phyloP scores from a whole-genome alignment of 1,284 basidiomycete species.

The Earliella scabrosa region DNA sequence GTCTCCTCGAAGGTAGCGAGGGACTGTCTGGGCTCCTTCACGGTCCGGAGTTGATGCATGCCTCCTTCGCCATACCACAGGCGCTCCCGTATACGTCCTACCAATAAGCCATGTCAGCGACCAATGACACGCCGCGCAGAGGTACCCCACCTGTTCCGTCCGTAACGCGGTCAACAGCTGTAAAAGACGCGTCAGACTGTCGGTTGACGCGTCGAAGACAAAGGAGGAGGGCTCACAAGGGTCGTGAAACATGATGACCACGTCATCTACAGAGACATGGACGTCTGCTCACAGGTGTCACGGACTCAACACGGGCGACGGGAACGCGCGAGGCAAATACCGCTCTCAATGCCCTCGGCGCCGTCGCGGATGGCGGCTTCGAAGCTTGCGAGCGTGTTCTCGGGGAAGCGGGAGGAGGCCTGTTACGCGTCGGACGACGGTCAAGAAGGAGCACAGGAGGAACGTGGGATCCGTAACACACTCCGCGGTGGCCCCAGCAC shows the following conservation, averaged over 20 bases:
- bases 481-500: slow-evolving; percentile 96
- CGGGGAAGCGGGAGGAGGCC: slow-evolving; percentile 88
- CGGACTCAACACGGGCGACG: slow-evolving; percentile 32
- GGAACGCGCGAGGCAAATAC: slow-evolving; percentile 53
- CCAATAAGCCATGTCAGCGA: slow-evolving; percentile 3
- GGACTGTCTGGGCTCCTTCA: slow-evolving; percentile 83
- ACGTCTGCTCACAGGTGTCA: slow-evolving; percentile 74
- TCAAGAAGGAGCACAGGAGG: slow-evolving; percentile 12
- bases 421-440: slow-evolving; percentile 36
- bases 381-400: slow-evolving; percentile 94
- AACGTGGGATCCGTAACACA: slow-evolving; percentile 46
- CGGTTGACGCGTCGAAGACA: slow-evolving; percentile 3
- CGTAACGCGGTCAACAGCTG: slow-evolving; percentile 72
- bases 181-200: slow-evolving; percentile 9
- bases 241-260: slow-evolving; percentile 97
- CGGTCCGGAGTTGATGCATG: slow-evolving; percentile 85
- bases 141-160: slow-evolving; percentile 57
- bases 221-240: slow-evolving; percentile 59
- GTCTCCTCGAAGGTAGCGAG: slow-evolving; percentile 91
- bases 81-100: slow-evolving; percentile 71
- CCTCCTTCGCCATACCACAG: slow-evolving; percentile 74
- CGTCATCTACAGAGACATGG: slow-evolving; percentile 90
- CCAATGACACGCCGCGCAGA: slow-evolving; percentile 6
- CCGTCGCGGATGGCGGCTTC: slow-evolving; percentile 93
- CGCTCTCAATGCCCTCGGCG: slow-evolving; percentile 94